Conservation (phyloP, 2,329 filamentous ascomycete genomes). For the Rosellinia necatrix region DNA sequence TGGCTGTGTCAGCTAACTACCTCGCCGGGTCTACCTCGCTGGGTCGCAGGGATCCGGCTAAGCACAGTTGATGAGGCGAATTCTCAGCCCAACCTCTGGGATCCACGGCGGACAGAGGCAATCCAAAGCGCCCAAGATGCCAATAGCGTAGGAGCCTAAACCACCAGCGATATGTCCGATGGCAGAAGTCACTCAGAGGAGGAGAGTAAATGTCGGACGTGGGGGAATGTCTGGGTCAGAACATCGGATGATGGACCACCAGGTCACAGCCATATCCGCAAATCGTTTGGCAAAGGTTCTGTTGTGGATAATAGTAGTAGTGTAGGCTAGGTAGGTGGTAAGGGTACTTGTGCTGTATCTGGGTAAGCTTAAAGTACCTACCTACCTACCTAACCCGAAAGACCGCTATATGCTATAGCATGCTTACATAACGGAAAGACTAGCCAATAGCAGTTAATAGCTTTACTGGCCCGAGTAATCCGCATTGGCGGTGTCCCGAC, state of each 20-base stretch:
- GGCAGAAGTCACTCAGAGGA: neutral
- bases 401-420: too few species aligned
- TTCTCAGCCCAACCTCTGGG: neutral
- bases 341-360: too few species aligned
- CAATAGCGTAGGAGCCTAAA: neutral
- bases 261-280: conserved; percentile 3
- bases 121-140: neutral
- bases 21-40: too few species aligned
- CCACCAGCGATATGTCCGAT: neutral
- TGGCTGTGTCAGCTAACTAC: neutral
- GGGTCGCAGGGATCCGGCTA: neutral
- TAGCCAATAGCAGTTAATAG: too few species aligned
- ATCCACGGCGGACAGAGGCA: neutral
- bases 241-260: neutral
- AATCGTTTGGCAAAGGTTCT: neutral
- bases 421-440: too few species aligned
- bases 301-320: too few species aligned
- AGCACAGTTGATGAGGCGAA: neutral
- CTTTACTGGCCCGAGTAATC: too few species aligned
- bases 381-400: too few species aligned
- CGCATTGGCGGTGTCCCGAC: too few species aligned
- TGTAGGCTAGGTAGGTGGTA: neutral
- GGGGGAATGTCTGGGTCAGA: conserved; percentile 17
- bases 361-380: neutral
- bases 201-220: conserved; percentile 9